Base-by-base conservation (phyloP, 495 filamentous ascomycete genomes). In the Lophiotrema nucula region DNA sequence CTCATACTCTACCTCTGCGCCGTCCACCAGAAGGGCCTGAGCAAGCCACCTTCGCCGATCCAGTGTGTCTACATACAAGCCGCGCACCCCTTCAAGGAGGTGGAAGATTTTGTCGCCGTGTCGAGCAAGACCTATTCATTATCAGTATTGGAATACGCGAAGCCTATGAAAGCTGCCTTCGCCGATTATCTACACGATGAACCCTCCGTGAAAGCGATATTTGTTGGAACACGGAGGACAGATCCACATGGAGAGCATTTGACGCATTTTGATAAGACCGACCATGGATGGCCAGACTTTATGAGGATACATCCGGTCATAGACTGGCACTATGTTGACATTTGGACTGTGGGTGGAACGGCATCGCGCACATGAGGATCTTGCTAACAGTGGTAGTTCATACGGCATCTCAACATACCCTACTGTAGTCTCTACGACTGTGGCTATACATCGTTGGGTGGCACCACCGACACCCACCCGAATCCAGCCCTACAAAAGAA, bases 281-380 rank as follows among this genome's bases (percentile, higher is more conserved):
- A 98, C 75, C 72, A 79, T 24, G 93, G 86, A 2, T 98, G 93
- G 93, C 95, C 93, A 22, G 73, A 79, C 52, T 96, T 98, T 66
- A 91, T 97, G 84, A 79, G 93, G 42, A 77, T 96, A 37, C 90
- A 97, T 74, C 93, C 93, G 0, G 87, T 98, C 8, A 89, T 98
- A 67, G 93, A 97, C 67, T 97, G 93, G 95, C 88, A 92, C 70
- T 98, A 96, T 74, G 83, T 83, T 15, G 92, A 97, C 71, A 91
- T 98, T 54, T 96, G 93, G 95, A 81, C 85, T 4, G 86, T 87
- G 60, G 73, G 85, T 83, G n/a, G 6, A 51, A 24, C 27, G 25
- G n/a, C 10, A 59, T 26, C 25, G 35, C 15, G 8, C 16, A 6
- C 10, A n/a, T 46, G 10, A 25, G 50, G 10, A 5, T 4, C 2